Evolutionary conservation across 257 asterid genomes (phyloP).

Genomic region (Ophiorrhiza pumila): DNA sequence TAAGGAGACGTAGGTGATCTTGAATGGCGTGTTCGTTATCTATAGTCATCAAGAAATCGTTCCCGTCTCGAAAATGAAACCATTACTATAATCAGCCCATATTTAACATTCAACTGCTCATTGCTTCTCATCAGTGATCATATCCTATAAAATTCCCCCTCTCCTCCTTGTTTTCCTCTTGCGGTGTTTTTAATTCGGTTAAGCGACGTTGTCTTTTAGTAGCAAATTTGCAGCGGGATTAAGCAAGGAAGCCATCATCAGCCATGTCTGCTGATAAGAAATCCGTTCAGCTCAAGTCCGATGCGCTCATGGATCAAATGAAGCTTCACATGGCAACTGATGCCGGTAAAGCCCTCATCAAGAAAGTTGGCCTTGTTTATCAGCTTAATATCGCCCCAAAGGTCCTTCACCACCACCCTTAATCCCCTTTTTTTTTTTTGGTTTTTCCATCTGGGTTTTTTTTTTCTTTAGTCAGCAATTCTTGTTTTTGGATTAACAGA

Average conservation of each 20-base stretch:
- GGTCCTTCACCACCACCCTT: constrained; percentile 25
- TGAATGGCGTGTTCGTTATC: constrained; percentile 19
- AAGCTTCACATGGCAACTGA: constrained; percentile 75
- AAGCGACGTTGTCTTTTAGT: not conserved
- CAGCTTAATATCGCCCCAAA: constrained; percentile 94
- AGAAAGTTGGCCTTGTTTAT: constrained; percentile 85
- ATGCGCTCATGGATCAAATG: constrained; percentile 80
- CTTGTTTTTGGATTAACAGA: constrained; percentile 34
- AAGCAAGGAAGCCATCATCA: not conserved
- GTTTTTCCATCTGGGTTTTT: not conserved
- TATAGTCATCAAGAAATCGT: not conserved
- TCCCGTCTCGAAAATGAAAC: not conserved
- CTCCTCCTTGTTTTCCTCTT: not conserved
- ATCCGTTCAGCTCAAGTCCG: constrained; percentile 56
- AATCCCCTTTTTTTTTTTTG: not conserved
- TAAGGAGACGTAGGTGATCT: not conserved
- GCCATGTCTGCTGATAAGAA: constrained; percentile 14
- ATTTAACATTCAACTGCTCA: not conserved
- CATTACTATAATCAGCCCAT: not conserved
- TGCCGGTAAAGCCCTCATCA: constrained; percentile 61
- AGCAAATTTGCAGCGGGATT: not conserved
- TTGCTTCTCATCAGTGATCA: not conserved
- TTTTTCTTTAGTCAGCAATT: not conserved
- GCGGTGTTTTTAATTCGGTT: not conserved
- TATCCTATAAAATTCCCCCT: not conserved